Evolutionary conservation across 2,329 filamentous ascomycete species (phyloP), one percentile per base, ranked within the genome.

Genomic region (Decorospora gaudefroyi): DNA sequence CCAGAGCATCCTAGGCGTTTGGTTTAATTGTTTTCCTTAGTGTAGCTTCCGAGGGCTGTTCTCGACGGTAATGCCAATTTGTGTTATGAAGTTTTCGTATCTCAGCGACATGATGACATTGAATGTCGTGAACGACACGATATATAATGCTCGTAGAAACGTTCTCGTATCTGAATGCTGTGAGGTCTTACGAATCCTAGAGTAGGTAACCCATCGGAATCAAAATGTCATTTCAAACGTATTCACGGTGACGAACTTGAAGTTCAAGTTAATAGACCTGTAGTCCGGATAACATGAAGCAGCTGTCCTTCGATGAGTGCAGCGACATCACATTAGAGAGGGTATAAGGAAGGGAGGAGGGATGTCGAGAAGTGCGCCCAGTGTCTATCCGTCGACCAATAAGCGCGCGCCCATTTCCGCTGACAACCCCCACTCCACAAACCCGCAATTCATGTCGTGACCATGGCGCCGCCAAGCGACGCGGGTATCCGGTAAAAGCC

Each of bases 371-470:
- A 28, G 26, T 28, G 17, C 17, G 29, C n/a, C 9, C 13, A 29
- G 29, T 38, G 25, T 37, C 29, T 21, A 46, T 21, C 21, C 21
- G 21, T 23, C 21, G 10, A 23, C 51, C 49, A 53, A 57, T 51
- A 34, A 51, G n/a, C 17, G 7, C 10, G 2, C 8, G 12, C 33
- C 6, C n/a, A 37, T 38, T 46, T 22, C 38, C 4, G 56, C 46
- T 57, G 40, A 57, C 46, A 18, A 18, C 41, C n/a, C 19, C 42
- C 33, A 26, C 46, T 38, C 18, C 39, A 25, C 12, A 31, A 41
- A 34, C 16, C 10, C 13, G 30, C 29, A 23, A 40, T 43, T 35
- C 39, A 58, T 59, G 56, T 58, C 54, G 56, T 56, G 54, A 59
- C 51, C 27, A 33, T 35, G 42, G 31, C 46, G 42, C 42, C 49